Evolutionary conservation across 2,329 filamentous ascomycete genomes (phyloP).

Genomic region (Daldinia sp.): DNA sequence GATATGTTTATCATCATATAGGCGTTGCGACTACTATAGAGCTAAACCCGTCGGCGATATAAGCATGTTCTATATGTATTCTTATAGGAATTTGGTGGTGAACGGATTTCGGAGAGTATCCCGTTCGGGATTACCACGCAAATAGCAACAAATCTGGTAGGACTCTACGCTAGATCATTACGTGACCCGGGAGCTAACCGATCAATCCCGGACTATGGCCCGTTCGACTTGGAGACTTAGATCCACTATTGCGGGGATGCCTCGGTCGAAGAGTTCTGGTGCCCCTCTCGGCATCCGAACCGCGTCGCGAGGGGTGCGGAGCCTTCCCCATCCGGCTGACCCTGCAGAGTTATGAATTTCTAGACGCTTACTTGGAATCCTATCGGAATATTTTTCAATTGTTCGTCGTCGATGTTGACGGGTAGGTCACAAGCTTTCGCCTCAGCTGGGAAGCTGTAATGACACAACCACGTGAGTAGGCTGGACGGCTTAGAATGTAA

Average conservation of each 20-base stretch:
- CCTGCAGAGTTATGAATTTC: not conserved
- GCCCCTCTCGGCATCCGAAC: conserved; percentile 11
- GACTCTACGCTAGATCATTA: not conserved
- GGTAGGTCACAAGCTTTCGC: not conserved
- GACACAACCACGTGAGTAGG: not conserved
- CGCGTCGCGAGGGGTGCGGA: conserved; percentile 17
- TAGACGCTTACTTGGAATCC: not conserved
- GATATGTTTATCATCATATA: not conserved
- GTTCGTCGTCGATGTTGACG: not conserved
- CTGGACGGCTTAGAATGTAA: not conserved
- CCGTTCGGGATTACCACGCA: not conserved
- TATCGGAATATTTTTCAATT: not conserved
- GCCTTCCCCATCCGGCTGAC: not conserved
- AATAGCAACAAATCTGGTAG: not conserved
- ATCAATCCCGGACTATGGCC: not conserved
- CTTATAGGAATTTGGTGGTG: not conserved
- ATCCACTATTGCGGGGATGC: conserved; percentile 13
- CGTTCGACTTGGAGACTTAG: not conserved
- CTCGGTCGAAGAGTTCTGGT: not conserved
- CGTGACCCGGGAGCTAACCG: not conserved
- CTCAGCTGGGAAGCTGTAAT: not conserved
- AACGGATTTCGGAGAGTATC: not conserved
- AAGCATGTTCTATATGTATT: not conserved
- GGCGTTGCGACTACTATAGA: not conserved
- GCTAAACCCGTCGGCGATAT: not conserved